A percentile compares a stretch with the other conserved stretches of the same genome.
These are phyloP conservation scores for Phytophthora rubi DNA, from an alignment of 352 stramenopile species.

Conservation along the genomic window DNA sequence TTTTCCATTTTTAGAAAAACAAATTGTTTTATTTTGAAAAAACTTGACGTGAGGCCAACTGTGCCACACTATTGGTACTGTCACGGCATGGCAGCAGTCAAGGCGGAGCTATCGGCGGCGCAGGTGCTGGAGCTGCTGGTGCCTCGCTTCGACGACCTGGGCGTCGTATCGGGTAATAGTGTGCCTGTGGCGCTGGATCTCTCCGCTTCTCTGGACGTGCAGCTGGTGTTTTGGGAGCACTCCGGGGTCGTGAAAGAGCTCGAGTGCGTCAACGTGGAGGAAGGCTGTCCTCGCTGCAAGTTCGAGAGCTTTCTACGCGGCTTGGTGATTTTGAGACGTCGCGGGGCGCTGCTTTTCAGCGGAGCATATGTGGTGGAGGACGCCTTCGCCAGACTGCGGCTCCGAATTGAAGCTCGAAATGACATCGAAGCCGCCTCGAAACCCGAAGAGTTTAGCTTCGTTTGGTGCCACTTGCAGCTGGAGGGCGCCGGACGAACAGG, in stretches of 20 bases:
- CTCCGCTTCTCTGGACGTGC: constrained; percentile 25
- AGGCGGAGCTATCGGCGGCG: constrained; percentile 15
- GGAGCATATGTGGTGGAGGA: constrained; percentile 43
- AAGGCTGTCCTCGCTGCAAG: constrained; percentile 45
- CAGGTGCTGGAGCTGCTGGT: constrained; percentile 39
- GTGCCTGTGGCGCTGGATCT: constrained; percentile 32
- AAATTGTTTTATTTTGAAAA: too few species aligned
- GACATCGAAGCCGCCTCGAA: constrained; percentile 11
- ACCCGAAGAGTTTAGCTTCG: constrained; percentile 53
- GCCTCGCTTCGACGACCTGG: constrained; percentile 27
- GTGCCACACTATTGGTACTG: too few species aligned
- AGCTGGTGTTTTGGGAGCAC: constrained; percentile 39
- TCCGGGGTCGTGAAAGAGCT: constrained; percentile 36
- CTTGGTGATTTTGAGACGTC: constrained; percentile 46
- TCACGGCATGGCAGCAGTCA: constrained; percentile 1
- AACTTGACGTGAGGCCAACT: too few species aligned
- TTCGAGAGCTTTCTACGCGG: constrained; percentile 50
- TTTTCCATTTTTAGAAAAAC: too few species aligned
- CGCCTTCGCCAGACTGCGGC: constrained; percentile 44
- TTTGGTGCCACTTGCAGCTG: constrained; percentile 53
- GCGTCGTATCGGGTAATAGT: constrained; percentile 5
- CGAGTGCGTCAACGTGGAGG: constrained; percentile 46
- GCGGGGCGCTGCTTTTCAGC: constrained; percentile 40
- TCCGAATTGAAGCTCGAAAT: constrained; percentile 43
- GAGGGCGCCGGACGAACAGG: neutral